phyloP scores from a whole-genome alignment of 2,329 filamentous ascomycete genomes.

The Aspergillus carbonarius region DNA sequence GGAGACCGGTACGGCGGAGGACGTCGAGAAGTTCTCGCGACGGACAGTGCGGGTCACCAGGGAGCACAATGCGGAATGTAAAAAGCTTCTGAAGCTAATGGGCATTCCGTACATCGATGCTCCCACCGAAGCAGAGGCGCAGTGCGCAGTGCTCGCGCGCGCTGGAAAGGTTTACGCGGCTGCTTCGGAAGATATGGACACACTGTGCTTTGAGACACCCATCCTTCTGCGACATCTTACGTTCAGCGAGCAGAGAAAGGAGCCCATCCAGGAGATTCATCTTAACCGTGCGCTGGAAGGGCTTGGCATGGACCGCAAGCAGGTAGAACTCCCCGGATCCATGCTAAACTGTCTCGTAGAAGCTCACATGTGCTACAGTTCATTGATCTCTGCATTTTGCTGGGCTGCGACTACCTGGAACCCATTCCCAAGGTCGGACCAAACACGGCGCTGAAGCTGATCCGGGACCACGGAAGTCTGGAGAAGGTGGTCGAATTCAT shows the following conservation, averaged over 20 bases:
- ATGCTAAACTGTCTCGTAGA: slow-evolving; percentile 8
- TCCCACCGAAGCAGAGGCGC: slow-evolving; percentile 94
- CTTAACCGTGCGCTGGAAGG: slow-evolving; percentile 84
- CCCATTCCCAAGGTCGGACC: slow-evolving; percentile 94
- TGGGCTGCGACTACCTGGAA: slow-evolving; percentile 97
- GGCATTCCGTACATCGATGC: slow-evolving; percentile 93
- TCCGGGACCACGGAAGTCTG: slow-evolving; percentile 84
- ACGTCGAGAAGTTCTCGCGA: slow-evolving; percentile 96
- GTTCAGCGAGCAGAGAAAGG: slow-evolving; percentile 95
- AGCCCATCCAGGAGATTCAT: slow-evolving; percentile 94
- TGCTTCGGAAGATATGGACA: slow-evolving; percentile 98
- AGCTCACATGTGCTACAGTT: slow-evolving; percentile 59
- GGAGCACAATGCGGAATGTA: slow-evolving; percentile 95
- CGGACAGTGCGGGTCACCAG: slow-evolving; percentile 91
- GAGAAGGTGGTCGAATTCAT: slow-evolving; percentile 84
- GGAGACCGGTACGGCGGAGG: slow-evolving; percentile 92
- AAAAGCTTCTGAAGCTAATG: slow-evolving; percentile 88
- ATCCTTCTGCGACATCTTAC: slow-evolving; percentile 90
- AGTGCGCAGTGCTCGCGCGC: slow-evolving; percentile 85
- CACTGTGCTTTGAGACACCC: slow-evolving; percentile 88
- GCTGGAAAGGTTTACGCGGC: slow-evolving; percentile 96
- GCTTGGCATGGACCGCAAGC: slow-evolving; percentile 79
- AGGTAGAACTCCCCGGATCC: slow-evolving; percentile 55
- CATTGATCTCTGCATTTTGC: slow-evolving; percentile 94
- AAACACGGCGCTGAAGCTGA: slow-evolving; percentile 86